Evolutionary conservation across 2,329 filamentous ascomycete genomes (phyloP).

Genomic region (Tolypocladium sp.): DNA sequence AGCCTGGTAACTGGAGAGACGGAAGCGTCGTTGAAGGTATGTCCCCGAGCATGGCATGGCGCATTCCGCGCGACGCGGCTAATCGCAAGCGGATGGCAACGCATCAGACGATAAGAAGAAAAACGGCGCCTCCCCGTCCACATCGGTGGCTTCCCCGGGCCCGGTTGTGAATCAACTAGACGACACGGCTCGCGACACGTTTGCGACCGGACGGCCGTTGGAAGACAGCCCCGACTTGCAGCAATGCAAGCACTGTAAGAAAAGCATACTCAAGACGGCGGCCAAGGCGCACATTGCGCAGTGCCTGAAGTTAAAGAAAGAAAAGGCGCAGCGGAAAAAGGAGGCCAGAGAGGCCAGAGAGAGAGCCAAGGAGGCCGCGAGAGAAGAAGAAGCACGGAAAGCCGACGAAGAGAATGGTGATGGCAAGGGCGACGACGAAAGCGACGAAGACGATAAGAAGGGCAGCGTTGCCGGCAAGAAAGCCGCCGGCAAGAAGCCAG

Average conservation of each 20-base stretch:
- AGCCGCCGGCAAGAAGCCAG: slow-evolving; percentile 58
- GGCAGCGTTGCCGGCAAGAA: slow-evolving; percentile 44
- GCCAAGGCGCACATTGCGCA: slow-evolving; percentile 73
- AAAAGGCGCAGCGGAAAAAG: slow-evolving; percentile 70
- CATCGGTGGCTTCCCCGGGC: slow-evolving; percentile 37
- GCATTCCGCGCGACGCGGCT: background rate
- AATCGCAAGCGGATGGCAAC: background rate
- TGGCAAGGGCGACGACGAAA: slow-evolving; percentile 40
- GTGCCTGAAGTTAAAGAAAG: slow-evolving; percentile 77
- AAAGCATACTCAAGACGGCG: slow-evolving; percentile 67
- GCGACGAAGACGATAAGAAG: slow-evolving; percentile 36
- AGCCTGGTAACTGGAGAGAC: slow-evolving; percentile 65
- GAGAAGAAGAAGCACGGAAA: slow-evolving; percentile 46
- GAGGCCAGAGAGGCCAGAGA: slow-evolving; percentile 64
- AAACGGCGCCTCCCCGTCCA: slow-evolving; percentile 31
- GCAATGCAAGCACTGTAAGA: slow-evolving; percentile 91
- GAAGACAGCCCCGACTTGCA: slow-evolving; percentile 73
- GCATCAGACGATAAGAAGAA: slow-evolving; percentile 44
- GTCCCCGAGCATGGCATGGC: slow-evolving; percentile 7
- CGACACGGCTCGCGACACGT: slow-evolving; percentile 66
- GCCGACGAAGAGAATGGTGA: slow-evolving; percentile 38
- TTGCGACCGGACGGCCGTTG: slow-evolving; percentile 71
- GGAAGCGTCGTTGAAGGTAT: slow-evolving; percentile 54
- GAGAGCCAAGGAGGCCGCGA: slow-evolving; percentile 52
- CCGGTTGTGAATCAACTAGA: slow-evolving; percentile 62